Base-by-base conservation (phyloP, 2,329 filamentous ascomycete genomes). In the Penicillium sp. region DNA sequence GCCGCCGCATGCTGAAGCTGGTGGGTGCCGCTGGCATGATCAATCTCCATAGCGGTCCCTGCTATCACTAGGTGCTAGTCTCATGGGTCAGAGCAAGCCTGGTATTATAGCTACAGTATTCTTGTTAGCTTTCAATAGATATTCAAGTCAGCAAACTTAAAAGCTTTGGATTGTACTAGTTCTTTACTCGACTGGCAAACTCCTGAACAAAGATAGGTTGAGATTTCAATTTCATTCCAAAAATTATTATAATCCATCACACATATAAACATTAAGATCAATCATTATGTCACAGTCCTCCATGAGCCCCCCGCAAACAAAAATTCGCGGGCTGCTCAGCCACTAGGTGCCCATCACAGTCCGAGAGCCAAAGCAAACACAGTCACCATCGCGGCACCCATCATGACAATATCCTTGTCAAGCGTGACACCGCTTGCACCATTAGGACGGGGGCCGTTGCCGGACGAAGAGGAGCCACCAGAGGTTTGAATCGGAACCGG, bases 351-450 rank as follows among this genome's bases (percentile, higher is more conserved):
- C 16, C n/a, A 9, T 66, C 43, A 67, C 37, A 67, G 43, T 3
- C 59, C 62, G 49, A 67, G 59, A 11, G 65, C 65, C 39, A 66
- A 44, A 1, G 59, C 60, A 57, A 65, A 22, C 6, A 60, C n/a
- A 43, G 31, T 49, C 5, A 52, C 57, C 27, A 60, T 49, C 10
- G 24, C 36, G 22, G 33, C 27, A 47, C 35, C 47, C 2, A 19
- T 47, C 36, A 54, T 54, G n/a, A 46, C 33, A 11, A 58, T 16
- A 35, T 36, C 27, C 1, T 33, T 16, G 33, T 50, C 47, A 11
- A 40, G 47, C n/a, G 35, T 18, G 1, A 54, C 13, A 4, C 19
- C 27, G 47, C 39, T 54, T 14, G 55, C 44, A 9, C 54, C 56
- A 24, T 35, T 49, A 31, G 9, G 31, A 31, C 24, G 24, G 24